These are phyloP conservation scores for Miscanthus lutarioriparius DNA, from an alignment of 176 grass and related monocot genomes.

Conservation along the genomic window DNA sequence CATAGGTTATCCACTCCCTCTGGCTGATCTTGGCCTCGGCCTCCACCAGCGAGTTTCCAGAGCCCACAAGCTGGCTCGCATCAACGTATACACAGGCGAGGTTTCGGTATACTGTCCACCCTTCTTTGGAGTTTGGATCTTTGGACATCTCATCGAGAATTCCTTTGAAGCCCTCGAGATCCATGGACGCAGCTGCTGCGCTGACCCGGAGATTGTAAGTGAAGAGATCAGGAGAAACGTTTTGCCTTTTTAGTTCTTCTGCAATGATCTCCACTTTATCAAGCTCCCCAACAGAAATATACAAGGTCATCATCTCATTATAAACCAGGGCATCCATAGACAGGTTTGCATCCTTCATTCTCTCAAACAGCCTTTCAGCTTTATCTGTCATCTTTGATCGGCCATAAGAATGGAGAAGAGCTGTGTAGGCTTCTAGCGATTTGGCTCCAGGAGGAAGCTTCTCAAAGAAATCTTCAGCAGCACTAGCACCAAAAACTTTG, in stretches of 20 bases:
- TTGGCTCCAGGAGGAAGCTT: slow-evolving; percentile 59
- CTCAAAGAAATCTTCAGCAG: slow-evolving; percentile 85
- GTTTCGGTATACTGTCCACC: slow-evolving; percentile 64
- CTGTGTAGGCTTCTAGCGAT: slow-evolving; percentile 68
- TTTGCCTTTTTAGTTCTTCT: slow-evolving; percentile 55
- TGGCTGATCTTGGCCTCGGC: slow-evolving; percentile 64
- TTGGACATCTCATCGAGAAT: slow-evolving; percentile 71
- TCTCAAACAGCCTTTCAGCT: slow-evolving; percentile 66
- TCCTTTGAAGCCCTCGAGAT: slow-evolving; percentile 50
- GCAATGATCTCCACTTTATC: slow-evolving; percentile 55
- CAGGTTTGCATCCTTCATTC: slow-evolving; percentile 60
- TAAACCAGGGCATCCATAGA: slow-evolving; percentile 49
- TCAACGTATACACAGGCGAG: slow-evolving; percentile 48
- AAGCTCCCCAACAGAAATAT: slow-evolving; percentile 69
- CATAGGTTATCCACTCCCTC: slow-evolving; percentile 76
- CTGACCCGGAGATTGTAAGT: slow-evolving; percentile 87
- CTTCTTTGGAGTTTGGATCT: slow-evolving; percentile 61
- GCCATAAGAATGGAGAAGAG: slow-evolving; percentile 83
- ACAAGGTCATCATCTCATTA: slow-evolving; percentile 91
- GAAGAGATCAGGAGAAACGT: slow-evolving; percentile 64
- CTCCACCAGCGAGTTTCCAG: slow-evolving; percentile 47
- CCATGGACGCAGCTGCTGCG: slow-evolving; percentile 52
- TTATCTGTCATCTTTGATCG: slow-evolving; percentile 69
- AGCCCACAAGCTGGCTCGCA: slow-evolving; percentile 48
- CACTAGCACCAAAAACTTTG: slow-evolving; percentile 73